Conservation (phyloP, 2,329 filamentous ascomycete species). For the Pseudogymnoascus sp. region DNA sequence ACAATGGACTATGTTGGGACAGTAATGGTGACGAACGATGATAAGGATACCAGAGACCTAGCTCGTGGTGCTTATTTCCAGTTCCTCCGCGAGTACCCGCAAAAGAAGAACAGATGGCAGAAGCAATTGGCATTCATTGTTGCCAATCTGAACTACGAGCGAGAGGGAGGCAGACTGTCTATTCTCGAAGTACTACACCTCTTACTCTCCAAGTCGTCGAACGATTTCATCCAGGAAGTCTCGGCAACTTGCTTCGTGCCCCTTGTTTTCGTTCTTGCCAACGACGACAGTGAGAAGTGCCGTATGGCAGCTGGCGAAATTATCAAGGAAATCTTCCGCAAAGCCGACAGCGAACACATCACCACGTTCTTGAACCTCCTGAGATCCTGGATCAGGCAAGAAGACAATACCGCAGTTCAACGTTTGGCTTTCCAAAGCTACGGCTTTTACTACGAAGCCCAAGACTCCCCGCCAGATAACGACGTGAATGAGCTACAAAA, state of each 20-base stretch:
- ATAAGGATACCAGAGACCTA: constrained; percentile 78
- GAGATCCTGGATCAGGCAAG: constrained; percentile 69
- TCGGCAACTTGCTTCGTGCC: constrained; percentile 78
- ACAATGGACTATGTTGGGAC: constrained; percentile 80
- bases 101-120: constrained; percentile 79
- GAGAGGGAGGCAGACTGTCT: constrained; percentile 81
- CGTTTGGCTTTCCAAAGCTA: constrained; percentile 75
- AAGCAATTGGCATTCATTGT: constrained; percentile 87
- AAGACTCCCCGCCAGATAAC: constrained; percentile 49
- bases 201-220: constrained; percentile 76
- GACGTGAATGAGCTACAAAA: constrained; percentile 49
- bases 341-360: constrained; percentile 66
- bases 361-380: constrained; percentile 66
- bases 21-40: constrained; percentile 95
- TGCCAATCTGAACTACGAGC: constrained; percentile 84
- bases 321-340: constrained; percentile 72
- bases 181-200: constrained; percentile 88
- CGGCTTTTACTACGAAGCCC: constrained; percentile 72
- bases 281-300: constrained; percentile 83
- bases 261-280: constrained; percentile 75
- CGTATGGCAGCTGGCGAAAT: constrained; percentile 74
- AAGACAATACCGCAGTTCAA: constrained; percentile 63
- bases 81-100: constrained; percentile 90
- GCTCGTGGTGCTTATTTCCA: constrained; percentile 88
- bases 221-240: constrained; percentile 77